These are phyloP conservation scores for Boletus sp. DNA, from an alignment of 768 basidiomycete genomes.

Conservation along the genomic window DNA sequence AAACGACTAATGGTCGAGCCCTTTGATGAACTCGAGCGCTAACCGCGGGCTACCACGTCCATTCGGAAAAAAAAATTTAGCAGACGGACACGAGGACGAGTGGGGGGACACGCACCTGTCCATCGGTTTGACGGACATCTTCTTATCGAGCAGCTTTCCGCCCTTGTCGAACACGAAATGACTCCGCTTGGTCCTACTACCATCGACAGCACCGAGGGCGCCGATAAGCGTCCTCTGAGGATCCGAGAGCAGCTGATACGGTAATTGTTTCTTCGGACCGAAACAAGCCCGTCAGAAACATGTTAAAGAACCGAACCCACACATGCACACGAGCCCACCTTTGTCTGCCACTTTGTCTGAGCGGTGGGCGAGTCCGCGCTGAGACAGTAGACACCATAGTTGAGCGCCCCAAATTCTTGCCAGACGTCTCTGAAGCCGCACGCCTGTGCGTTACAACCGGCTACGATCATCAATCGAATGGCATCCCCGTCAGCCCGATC, in stretches of 20 bases:
- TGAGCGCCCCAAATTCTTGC: slow-evolving; percentile 62
- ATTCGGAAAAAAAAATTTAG: background rate
- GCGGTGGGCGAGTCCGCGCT: slow-evolving; percentile 74
- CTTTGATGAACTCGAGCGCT: slow-evolving; percentile 69
- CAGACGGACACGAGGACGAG: background rate
- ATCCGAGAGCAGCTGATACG: slow-evolving; percentile 85
- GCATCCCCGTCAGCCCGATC: slow-evolving; percentile 3
- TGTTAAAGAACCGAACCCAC: background rate
- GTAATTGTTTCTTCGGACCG: slow-evolving; percentile 67
- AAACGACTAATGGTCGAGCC: slow-evolving; percentile 11
- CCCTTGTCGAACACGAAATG: slow-evolving; percentile 94
- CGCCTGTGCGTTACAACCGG: slow-evolving; percentile 90
- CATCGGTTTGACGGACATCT: slow-evolving; percentile 79
- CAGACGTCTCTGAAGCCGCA: slow-evolving; percentile 88
- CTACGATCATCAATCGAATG: slow-evolving; percentile 35
- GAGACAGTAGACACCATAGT: slow-evolving; percentile 77
- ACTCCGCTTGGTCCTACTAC: slow-evolving; percentile 83
- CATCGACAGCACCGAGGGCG: slow-evolving; percentile 75
- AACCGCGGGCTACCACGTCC: slow-evolving; percentile 50
- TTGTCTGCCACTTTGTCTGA: slow-evolving; percentile 82
- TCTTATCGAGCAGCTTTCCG: slow-evolving; percentile 82
- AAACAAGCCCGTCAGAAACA: slow-evolving; percentile 3
- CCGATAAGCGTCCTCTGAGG: slow-evolving; percentile 77
- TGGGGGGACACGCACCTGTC: slow-evolving; percentile 55
- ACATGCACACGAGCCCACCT: slow-evolving; percentile 43